Evolutionary conservation across 2,329 filamentous ascomycete genomes (phyloP).

Genomic region (Cercospora berteroae): DNA sequence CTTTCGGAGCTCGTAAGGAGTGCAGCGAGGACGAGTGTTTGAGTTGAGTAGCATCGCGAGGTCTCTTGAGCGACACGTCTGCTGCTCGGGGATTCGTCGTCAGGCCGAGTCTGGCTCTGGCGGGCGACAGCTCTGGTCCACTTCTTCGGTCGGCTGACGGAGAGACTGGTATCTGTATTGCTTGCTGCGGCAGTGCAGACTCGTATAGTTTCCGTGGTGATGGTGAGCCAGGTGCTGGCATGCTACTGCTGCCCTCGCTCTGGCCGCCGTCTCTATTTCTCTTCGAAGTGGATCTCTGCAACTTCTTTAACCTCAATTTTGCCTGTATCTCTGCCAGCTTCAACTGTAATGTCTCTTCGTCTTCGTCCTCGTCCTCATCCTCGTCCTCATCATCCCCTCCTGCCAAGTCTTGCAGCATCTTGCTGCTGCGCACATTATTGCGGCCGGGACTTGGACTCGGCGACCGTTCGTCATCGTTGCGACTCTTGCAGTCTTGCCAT

Average conservation of each 20-base stretch:
- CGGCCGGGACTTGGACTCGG: slow-evolving; percentile 58
- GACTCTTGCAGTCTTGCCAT: slow-evolving; percentile 66
- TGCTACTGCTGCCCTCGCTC: slow-evolving; percentile 13
- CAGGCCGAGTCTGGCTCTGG: slow-evolving; percentile 77
- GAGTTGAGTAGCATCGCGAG: slow-evolving; percentile 42
- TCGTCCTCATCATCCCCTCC: slow-evolving; percentile 32
- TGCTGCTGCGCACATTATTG: slow-evolving; percentile 29
- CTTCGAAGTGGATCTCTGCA: slow-evolving; percentile 51
- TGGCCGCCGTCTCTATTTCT: slow-evolving; percentile 6
- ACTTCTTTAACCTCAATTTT: slow-evolving; percentile 78
- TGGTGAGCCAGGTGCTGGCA: slow-evolving; percentile 14
- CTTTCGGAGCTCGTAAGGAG: slow-evolving; percentile 9
- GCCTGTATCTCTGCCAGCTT: slow-evolving; percentile 87
- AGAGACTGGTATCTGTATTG: slow-evolving; percentile 75
- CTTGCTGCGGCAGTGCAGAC: slow-evolving; percentile 25
- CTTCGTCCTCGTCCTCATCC: slow-evolving; percentile 45
- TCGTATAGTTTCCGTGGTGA: slow-evolving; percentile 29
- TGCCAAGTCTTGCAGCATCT: slow-evolving; percentile 31
- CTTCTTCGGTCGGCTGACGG: slow-evolving; percentile 54
- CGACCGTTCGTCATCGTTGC: slow-evolving; percentile 37
- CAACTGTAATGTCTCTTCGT: slow-evolving; percentile 85
- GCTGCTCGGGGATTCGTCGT: slow-evolving; percentile 79
- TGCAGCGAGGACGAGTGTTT: slow-evolving; percentile 23
- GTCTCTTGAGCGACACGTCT: slow-evolving; percentile 80
- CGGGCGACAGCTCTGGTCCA: slow-evolving; percentile 65